A percentile compares a stretch with the other conserved stretches of the same genome.
These are phyloP conservation scores for Penicillium vulpinum DNA, from an alignment of 2,329 filamentous ascomycete genomes.

Conservation along the genomic window DNA sequence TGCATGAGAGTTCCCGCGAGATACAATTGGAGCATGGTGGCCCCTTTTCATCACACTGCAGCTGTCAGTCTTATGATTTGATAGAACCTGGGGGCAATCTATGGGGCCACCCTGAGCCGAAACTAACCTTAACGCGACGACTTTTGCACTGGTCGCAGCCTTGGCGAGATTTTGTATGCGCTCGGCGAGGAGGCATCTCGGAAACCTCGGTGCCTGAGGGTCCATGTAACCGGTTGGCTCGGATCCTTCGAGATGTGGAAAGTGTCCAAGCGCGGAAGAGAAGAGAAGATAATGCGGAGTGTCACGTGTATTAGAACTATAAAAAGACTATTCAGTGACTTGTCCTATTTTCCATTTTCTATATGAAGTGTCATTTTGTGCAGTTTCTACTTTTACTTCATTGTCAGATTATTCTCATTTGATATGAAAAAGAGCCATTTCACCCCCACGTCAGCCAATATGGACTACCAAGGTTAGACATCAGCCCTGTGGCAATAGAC, in stretches of 20 bases:
- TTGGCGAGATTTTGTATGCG: constrained; percentile 46
- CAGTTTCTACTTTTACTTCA: neutral
- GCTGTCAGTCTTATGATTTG: constrained; percentile 14
- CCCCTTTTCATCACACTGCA: constrained; percentile 42
- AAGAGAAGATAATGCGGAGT: neutral
- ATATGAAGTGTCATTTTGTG: neutral
- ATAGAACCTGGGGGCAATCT: neutral
- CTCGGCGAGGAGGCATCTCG: constrained; percentile 40
- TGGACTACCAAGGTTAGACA: no score
- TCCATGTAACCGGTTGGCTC: constrained; percentile 11
- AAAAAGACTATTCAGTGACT: neutral
- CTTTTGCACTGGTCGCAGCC: constrained; percentile 46
- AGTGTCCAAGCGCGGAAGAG: constrained; percentile 6
- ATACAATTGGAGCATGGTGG: constrained; percentile 43
- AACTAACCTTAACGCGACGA: constrained; percentile 43
- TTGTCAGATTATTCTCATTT: neutral
- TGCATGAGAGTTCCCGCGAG: constrained; percentile 38
- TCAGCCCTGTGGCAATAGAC: neutral
- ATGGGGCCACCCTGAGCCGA: neutral
- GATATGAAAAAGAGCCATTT: neutral
- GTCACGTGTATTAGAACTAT: constrained; percentile 8
- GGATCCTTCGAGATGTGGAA: neutral
- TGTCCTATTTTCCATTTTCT: neutral
- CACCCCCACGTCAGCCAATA: neutral
- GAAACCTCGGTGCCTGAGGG: neutral